Evolutionary conservation across 2,329 filamentous ascomycete species (phyloP).

Genomic region (Calonectria montana): DNA sequence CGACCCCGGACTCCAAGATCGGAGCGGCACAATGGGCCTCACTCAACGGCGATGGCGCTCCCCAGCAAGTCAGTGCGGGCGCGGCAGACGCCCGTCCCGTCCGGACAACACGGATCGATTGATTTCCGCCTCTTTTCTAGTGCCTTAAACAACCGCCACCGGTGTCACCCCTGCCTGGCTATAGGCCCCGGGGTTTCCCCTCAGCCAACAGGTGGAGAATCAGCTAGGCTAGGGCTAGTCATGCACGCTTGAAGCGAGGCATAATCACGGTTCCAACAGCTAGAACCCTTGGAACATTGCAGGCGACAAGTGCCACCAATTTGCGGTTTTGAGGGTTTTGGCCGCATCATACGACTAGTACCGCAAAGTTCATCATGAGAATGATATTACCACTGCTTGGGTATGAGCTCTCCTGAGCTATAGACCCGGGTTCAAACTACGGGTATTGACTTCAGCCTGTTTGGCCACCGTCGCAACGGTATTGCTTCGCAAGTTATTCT

Average conservation of each 20-base stretch:
- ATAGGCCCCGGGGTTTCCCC: conserved; percentile 1
- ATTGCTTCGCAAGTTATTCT: conserved; percentile 2
- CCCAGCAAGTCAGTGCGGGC: conserved; percentile 2
- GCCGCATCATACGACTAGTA: conserved; percentile 4
- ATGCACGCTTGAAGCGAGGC: neutral
- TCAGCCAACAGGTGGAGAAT: neutral
- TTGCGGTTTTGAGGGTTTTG: neutral
- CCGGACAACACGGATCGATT: neutral
- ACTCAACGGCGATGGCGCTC: neutral
- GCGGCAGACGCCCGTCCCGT: neutral
- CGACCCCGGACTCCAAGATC: neutral
- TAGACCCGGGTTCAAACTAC: neutral
- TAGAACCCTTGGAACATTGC: conserved; percentile 2
- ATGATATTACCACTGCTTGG: neutral
- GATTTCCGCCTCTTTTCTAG: conserved; percentile 5
- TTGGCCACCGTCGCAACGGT: neutral
- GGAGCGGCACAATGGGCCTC: neutral
- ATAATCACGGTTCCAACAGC: neutral
- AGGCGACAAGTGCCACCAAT: neutral
- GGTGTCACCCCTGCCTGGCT: conserved; percentile 10
- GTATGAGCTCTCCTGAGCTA: neutral
- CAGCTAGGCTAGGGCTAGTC: neutral
- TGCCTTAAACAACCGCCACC: conserved; percentile 5
- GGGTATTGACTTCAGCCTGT: neutral
- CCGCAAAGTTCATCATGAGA: neutral